phyloP scores from a whole-genome alignment of 306 rosid genomes.

The Castanea mollissima region DNA sequence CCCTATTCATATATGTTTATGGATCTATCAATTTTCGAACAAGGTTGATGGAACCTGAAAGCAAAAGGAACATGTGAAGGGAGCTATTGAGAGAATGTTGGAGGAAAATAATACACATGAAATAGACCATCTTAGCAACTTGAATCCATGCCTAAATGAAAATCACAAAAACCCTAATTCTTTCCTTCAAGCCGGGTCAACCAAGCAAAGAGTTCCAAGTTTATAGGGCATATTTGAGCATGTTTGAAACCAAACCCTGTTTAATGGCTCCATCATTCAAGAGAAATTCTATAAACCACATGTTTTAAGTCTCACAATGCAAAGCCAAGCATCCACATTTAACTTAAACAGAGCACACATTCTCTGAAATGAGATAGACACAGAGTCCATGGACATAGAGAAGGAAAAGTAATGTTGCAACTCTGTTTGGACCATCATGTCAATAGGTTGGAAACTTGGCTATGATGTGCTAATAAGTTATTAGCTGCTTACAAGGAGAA shows the following conservation, averaged over 20 bases:
- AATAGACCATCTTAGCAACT: background rate
- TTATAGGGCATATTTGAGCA: background rate
- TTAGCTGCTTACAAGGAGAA: background rate
- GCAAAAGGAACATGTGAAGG: background rate
- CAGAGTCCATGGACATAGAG: too few species aligned
- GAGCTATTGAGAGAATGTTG: constrained; percentile 5
- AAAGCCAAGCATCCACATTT: background rate
- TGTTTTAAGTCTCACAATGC: too few species aligned
- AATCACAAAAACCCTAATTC: background rate
- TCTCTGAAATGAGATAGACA: background rate
- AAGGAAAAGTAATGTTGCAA: too few species aligned
- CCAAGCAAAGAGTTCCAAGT: background rate
- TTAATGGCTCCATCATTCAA: background rate
- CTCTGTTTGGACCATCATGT: too few species aligned
- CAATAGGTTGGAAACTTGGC: background rate
- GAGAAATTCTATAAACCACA: too few species aligned
- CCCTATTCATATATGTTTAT: background rate
- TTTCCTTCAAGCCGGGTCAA: background rate
- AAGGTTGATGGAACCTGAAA: constrained; percentile 70
- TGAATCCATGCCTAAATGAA: background rate
- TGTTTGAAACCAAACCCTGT: background rate
- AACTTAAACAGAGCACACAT: background rate
- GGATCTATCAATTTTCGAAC: constrained; percentile 47
- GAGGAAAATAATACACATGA: constrained; percentile 10
- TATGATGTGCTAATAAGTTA: background rate